Evolutionary conservation across 1,284 basidiomycete genomes (phyloP), one percentile per base, ranked within the genome.

Genomic region (Cerrena zonata): DNA sequence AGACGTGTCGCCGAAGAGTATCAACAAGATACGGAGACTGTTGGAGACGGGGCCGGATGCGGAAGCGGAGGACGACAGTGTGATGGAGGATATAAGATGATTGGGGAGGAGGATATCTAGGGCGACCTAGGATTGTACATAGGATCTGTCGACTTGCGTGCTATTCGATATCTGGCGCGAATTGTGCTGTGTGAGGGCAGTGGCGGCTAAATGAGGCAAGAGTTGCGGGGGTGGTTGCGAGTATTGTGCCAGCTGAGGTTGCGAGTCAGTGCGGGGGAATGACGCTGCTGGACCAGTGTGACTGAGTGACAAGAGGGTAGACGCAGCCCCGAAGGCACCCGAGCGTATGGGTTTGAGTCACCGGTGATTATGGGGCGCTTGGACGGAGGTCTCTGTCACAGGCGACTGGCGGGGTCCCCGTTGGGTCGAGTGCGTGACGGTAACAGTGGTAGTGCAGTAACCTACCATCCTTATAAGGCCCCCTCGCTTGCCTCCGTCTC

Each of bases 11-110:
- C 86, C 86, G 47, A 89, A 88, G 70, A 87, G 82, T 64, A 65
- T 81, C 53, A 80, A 78, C 57, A 89, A 89, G 74, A 81, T 89
- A 54, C 82, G 84, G 68, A 86, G 84, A 65, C 72, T 90, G 54
- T 70, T 89, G 55, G 85, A 86, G 51, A 85, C 81, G 23, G 75
- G 76, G 55, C 79, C 77, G 65, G 85, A 85, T 56, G 84, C 83
- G 49, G 76, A 69, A 18, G 69, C 62, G 18, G 78, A 69, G 44
- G 82, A 81, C 48, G 82, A 85, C 52, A 11, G 11, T 36, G 72
- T 75, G 62, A 89, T 89, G 86, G 88, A 89, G 61, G 84, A 87
- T 62, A n/a, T n/a, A n/a, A n/a, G n/a, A n/a, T n/a, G n/a, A n/a
- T n/a, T n/a, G n/a, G n/a, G n/a, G n/a, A n/a, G n/a, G n/a, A n/a